phyloP scores from a whole-genome alignment of 805 yeast species.

The Teunomyces panamensis region DNA sequence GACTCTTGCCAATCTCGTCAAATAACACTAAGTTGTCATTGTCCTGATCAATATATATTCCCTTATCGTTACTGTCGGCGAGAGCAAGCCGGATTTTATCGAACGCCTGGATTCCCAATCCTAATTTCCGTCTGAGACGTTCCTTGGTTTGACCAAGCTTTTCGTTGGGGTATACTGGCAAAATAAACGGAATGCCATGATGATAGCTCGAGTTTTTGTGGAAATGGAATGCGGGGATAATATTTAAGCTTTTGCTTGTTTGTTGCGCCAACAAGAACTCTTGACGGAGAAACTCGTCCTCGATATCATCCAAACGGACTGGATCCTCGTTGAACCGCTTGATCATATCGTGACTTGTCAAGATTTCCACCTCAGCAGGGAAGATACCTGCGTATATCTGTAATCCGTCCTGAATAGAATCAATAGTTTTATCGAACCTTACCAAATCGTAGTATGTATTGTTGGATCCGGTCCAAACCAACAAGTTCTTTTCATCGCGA shows the following conservation, averaged over 20 bases:
- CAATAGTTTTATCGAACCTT: slow-evolving; percentile 34
- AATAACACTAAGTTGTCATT: slow-evolving; percentile 56
- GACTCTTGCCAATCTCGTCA: slow-evolving; percentile 43
- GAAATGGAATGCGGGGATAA: slow-evolving; percentile 74
- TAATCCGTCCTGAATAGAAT: slow-evolving; percentile 29
- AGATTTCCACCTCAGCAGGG: slow-evolving; percentile 42
- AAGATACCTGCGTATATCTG: slow-evolving; percentile 41
- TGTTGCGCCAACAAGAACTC: slow-evolving; percentile 21
- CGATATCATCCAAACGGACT: slow-evolving; percentile 20
- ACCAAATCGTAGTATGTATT: slow-evolving; percentile 37
- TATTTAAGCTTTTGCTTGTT: slow-evolving; percentile 29
- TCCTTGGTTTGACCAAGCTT: slow-evolving; percentile 55
- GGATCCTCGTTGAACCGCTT: slow-evolving; percentile 20
- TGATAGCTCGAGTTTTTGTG: slow-evolving; percentile 60
- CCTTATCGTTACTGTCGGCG: slow-evolving; percentile 41
- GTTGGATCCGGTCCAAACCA: slow-evolving; percentile 56
- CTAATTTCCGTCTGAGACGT: slow-evolving; percentile 67
- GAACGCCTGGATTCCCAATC: slow-evolving; percentile 77
- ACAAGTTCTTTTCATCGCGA: slow-evolving; percentile 43
- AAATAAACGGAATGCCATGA: slow-evolving; percentile 86
- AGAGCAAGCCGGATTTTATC: slow-evolving; percentile 69
- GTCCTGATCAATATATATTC: slow-evolving; percentile 43
- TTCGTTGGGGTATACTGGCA: slow-evolving; percentile 70
- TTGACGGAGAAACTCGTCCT: slow-evolving; percentile 20
- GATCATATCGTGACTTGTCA: slow-evolving; percentile 34